Evolutionary conservation across 345 rosid species (phyloP), one percentile per base, ranked within the genome.

Genomic region (Euclidium syriacum): DNA sequence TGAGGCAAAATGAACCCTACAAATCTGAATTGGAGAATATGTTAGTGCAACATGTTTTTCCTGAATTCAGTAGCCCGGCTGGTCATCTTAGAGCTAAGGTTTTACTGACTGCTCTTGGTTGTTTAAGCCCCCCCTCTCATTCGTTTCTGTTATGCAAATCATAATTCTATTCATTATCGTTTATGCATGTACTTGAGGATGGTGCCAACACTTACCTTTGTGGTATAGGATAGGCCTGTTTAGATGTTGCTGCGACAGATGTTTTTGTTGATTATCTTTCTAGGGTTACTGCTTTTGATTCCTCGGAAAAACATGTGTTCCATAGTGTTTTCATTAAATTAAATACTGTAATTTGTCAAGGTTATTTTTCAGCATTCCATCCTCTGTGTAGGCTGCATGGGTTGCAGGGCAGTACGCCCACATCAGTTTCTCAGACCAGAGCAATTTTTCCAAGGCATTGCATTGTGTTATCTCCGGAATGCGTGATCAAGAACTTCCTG

Each of bases 71-170:
- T 65, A 90, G 99, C 58, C 96, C 87, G 61, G 87, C 77, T 72
- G 99, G 99, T 65, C 96, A 94, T 76, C 95, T 94, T 48, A 81
- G 99, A 80, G 97, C 97, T 41, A 94, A 90, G 99, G 97, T 90
- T 40, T 68, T 74, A 62, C 43, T 51, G 35, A 51, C 65, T 58
- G 41, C 42, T 35, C 65, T 44, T 64, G 3, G 47, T 30, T 47
- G 34, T 23, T 58, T 58, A 30, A 29, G 47, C 40, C 12, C 73
- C 18, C 18, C 61, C 36, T 44, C 26, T 41, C 17, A 14, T 42
- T 57, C 67, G 9, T 24, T 69, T 7, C 48, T 64, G 39, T 47
- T 39, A 35, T 53, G 38, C 24, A 49, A 48, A 50, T 53, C 23
- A 22, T 41, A 36, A 14, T 4, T 52, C 24, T 51, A 22, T 36